These are phyloP conservation scores for Prosopis cineraria DNA, from an alignment of 306 rosid species.

Conservation along the genomic window DNA sequence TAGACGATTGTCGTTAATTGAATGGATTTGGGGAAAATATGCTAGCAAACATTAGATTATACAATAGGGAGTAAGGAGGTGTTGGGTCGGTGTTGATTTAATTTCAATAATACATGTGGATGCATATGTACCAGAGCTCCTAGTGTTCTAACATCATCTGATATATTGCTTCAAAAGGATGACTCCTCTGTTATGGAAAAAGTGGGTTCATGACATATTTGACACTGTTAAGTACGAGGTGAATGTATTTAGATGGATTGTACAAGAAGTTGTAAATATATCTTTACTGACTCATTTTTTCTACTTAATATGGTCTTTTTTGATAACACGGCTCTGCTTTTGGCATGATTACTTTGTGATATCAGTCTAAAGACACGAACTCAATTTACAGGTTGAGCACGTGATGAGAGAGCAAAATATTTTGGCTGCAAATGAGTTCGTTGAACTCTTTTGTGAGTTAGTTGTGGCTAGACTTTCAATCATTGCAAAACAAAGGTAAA, in stretches of 20 bases:
- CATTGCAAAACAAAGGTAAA: slow-evolving; percentile 85
- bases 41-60: background rate
- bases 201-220: too few relatives aligned
- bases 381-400: slow-evolving; percentile 79
- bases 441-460: slow-evolving; percentile 92
- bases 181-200: too few relatives aligned
- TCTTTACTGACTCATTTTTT: background rate
- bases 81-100: background rate
- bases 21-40: background rate
- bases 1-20: background rate
- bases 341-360: background rate
- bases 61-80: background rate
- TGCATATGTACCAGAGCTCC: background rate
- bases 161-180: too few relatives aligned
- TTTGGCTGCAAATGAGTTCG: slow-evolving; percentile 90
- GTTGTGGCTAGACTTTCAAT: slow-evolving; percentile 81
- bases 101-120: background rate
- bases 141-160: too few relatives aligned
- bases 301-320: background rate
- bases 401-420: slow-evolving; percentile 95
- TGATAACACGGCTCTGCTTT: background rate
- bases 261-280: background rate
- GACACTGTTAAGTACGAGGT: background rate
- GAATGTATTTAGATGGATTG: background rate
- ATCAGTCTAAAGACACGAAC: background rate